Base-by-base conservation (phyloP, 768 basidiomycete genomes). In the Amyloporia xantha region DNA sequence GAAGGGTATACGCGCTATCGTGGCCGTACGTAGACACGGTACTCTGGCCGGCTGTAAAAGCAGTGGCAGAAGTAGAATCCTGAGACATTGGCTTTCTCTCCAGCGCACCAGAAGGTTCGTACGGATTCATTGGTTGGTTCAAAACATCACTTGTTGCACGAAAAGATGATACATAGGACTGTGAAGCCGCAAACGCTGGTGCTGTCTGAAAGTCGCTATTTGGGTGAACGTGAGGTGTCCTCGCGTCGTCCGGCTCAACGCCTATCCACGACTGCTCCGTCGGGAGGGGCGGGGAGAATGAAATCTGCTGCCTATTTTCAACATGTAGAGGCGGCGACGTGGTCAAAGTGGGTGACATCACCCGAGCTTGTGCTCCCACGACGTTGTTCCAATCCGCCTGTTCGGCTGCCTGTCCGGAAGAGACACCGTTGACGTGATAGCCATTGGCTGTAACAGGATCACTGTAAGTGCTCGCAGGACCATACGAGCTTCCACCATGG, bases 51-150 rank as follows among this genome's bases (percentile, higher is more conserved):
- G n/a, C n/a, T n/a, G n/a, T n/a, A n/a, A n/a, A n/a, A n/a, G n/a
- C n/a, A n/a, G n/a, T 15, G 30, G 30, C 30, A 15, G 7, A 15
- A 33, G 30, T 33, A 33, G 30, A 33, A 15, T 33, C 15, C 30
- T 15, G 15, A 33, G 30, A 33, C 30, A 33, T 33, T 7, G 30
- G 15, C 30, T 15, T 33, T 33, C 9, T 15, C 15, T 7, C 30
- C 7, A 60, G 63, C 36, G 43, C 21, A 48, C 33, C 27, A 53
- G 53, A 23, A 48, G 42, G 52, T 44, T 30, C 46, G 19, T 47
- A 47, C n/a, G 23, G 46, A 17, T 27, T 39, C 24, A 19, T 19
- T 39, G 7, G 21, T 17, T 43, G 24, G 7, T 7, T n/a, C n/a
- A n/a, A n/a, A n/a, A n/a, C n/a, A n/a, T n/a, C n/a, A n/a, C n/a